These are phyloP conservation scores for Trametopsis cervina DNA, from an alignment of 768 basidiomycete species.

Conservation along the genomic window DNA sequence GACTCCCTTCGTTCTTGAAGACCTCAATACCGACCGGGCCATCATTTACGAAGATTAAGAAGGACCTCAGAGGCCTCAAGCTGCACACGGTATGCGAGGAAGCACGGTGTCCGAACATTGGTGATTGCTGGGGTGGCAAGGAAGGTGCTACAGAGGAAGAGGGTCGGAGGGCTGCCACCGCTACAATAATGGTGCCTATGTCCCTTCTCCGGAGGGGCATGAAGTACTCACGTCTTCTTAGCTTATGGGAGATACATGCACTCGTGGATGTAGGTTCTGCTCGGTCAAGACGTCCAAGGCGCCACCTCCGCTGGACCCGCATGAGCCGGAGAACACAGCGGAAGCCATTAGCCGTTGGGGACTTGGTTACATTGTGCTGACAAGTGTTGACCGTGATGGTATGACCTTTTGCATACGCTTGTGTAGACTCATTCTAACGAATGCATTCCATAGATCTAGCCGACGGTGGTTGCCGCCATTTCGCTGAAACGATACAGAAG, in stretches of 20 bases:
- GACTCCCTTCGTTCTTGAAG: conserved; percentile 83
- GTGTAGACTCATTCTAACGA: background rate
- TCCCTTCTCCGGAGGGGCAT: background rate
- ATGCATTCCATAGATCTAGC: conserved; percentile 57
- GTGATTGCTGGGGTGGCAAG: conserved; percentile 98
- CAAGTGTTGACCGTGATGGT: conserved; percentile 97
- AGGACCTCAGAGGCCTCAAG: conserved; percentile 84
- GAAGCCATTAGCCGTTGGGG: conserved; percentile 99
- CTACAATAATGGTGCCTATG: conserved; percentile 88
- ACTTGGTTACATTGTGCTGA: conserved; percentile 94
- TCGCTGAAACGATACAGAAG: conserved; percentile 90
- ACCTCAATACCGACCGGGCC: conserved; percentile 85
- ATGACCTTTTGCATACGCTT: conserved; percentile 22
- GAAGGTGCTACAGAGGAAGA: conserved; percentile 57
- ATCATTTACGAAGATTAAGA: conserved; percentile 90
- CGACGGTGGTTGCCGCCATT: conserved; percentile 91
- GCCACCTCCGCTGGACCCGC: conserved; percentile 88
- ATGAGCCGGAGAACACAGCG: conserved; percentile 97
- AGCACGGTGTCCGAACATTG: conserved; percentile 97
- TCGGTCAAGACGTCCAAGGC: conserved; percentile 89
- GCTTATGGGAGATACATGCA: conserved; percentile 99
- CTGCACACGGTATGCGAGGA: conserved; percentile 98
- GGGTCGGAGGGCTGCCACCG: conserved; percentile 80
- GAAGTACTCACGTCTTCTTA: conserved; percentile 25
- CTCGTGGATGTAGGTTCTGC: conserved; percentile 95